A percentile compares a stretch with the other conserved stretches of the same genome.
Evolutionary conservation across 768 basidiomycete genomes (phyloP).

Genomic region (Serendipita vermifera): DNA sequence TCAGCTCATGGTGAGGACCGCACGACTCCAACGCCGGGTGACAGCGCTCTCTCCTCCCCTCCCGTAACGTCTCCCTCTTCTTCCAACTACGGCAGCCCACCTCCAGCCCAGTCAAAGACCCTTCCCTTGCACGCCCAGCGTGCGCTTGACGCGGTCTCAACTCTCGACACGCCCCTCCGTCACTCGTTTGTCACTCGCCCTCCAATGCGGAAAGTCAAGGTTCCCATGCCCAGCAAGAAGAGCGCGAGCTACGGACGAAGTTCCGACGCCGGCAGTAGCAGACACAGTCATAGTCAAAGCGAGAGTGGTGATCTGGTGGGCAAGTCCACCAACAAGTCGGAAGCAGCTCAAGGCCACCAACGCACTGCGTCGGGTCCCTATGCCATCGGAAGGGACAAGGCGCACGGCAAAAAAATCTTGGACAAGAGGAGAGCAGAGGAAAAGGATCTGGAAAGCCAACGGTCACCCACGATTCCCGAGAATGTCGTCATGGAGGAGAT

Average conservation of each 20-base stretch:
- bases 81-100: neutral
- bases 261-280: neutral
- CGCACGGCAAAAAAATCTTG: neutral
- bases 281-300: no score
- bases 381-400: neutral
- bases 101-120: neutral
- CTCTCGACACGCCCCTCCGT: neutral
- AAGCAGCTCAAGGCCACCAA: neutral
- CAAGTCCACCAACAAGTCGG: neutral
- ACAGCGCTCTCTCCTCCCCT: neutral
- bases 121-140: neutral
- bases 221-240: neutral
- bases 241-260: neutral
- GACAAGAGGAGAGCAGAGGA: conserved; percentile 2
- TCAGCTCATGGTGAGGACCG: neutral
- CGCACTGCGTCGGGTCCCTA: neutral
- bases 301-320: no score
- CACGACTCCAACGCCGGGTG: conserved; percentile 1
- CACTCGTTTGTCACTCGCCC: neutral
- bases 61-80: neutral
- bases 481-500: neutral
- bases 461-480: no score
- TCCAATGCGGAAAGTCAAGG: neutral
- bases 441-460: neutral
- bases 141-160: neutral